Conservation (phyloP, 2,329 filamentous ascomycete genomes). For the Fusarium sp. region DNA sequence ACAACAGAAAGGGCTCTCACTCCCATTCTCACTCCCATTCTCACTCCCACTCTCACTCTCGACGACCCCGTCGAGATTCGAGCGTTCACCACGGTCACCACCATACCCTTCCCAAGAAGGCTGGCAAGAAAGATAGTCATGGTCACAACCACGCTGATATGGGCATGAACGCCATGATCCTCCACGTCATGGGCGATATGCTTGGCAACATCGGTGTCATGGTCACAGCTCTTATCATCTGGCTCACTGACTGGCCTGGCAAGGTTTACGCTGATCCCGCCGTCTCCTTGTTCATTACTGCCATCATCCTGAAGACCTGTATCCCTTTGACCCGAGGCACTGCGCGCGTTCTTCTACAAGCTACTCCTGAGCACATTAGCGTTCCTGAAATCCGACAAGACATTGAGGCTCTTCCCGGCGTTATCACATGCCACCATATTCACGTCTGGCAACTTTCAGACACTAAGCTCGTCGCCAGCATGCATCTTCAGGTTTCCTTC, state of each 20-base stretch:
- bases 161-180: constrained; percentile 90
- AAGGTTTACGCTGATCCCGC: constrained; percentile 90
- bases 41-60: constrained; percentile 38
- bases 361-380: constrained; percentile 87
- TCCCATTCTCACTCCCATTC: constrained; percentile 34
- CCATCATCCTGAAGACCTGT: constrained; percentile 78
- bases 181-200: constrained; percentile 83
- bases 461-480: constrained; percentile 90
- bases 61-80: constrained; percentile 58
- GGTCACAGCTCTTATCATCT: constrained; percentile 85
- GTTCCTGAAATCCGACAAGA: constrained; percentile 93
- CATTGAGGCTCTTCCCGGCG: constrained; percentile 84
- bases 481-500: constrained; percentile 93
- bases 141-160: constrained; percentile 87
- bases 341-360: constrained; percentile 90
- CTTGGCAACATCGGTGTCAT: constrained; percentile 90
- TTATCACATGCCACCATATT: constrained; percentile 92
- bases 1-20: constrained; percentile 31
- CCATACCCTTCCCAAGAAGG: constrained; percentile 78
- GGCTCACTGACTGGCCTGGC: constrained; percentile 84
- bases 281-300: constrained; percentile 93
- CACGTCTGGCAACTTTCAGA: constrained; percentile 98
- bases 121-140: constrained; percentile 70
- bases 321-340: constrained; percentile 83
- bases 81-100: constrained; percentile 78